phyloP scores from a whole-genome alignment of 495 filamentous ascomycete species.

The Penicillium arizonense region DNA sequence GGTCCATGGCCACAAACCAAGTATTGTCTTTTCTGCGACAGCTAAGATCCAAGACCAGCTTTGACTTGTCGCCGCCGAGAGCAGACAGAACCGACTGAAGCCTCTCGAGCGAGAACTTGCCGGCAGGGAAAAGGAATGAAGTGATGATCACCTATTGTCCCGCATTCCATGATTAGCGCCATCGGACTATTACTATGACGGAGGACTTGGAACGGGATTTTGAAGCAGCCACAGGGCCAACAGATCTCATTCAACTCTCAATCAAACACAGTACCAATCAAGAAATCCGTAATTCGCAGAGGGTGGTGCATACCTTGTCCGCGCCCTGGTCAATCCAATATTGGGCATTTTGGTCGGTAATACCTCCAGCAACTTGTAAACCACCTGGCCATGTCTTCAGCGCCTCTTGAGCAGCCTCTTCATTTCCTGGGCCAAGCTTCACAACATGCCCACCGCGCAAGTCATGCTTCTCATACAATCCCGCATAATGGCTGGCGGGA shows the following conservation, averaged over 20 bases:
- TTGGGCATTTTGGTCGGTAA: conserved; percentile 77
- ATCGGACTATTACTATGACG: conserved; percentile 8
- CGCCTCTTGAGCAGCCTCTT: conserved; percentile 73
- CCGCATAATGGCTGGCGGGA: conserved; percentile 75
- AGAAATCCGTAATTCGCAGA: not conserved
- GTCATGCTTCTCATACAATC: conserved; percentile 69
- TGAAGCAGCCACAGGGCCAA: not conserved
- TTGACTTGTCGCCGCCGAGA: conserved; percentile 69
- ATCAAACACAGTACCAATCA: conserved; percentile 1
- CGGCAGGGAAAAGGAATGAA: conserved; percentile 79
- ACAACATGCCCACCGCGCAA: conserved; percentile 88
- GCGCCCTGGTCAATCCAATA: conserved; percentile 87
- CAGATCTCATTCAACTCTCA: not conserved
- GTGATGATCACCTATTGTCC: conserved; percentile 81
- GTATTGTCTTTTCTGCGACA: conserved; percentile 70
- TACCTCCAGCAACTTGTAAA: conserved; percentile 88
- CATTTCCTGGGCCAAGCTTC: conserved; percentile 88
- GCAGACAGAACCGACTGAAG: conserved; percentile 68
- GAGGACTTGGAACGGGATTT: not conserved
- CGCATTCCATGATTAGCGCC: conserved; percentile 21
- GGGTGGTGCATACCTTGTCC: conserved; percentile 68
- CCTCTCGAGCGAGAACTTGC: conserved; percentile 70
- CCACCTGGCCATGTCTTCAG: conserved; percentile 70
- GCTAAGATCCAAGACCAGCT: conserved; percentile 92
- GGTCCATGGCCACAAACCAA: conserved; percentile 97